Evolutionary conservation across 352 stramenopile species (phyloP), one percentile per base, ranked within the genome.

Genomic region (Peronosclerospora sorghi): DNA sequence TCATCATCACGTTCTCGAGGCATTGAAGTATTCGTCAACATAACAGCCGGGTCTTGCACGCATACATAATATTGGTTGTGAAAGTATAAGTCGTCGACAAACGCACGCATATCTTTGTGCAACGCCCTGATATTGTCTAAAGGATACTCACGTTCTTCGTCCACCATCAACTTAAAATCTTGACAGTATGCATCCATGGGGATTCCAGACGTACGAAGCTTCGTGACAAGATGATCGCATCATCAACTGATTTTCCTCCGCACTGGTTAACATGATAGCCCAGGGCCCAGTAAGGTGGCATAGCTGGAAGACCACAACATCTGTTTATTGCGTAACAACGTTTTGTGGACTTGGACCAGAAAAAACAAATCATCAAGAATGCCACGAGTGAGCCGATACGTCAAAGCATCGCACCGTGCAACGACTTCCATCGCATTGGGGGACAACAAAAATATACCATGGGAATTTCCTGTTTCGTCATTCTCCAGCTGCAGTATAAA

Each of bases 371-470:
- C 57, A 39, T 95, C 84, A 4, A 94, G 20, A 19, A 95, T 54
- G 19, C 84, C 84, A 19, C 82, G 82, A 0, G 74, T 85, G 0
- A 77, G 51, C 5, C 81, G 76, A 48, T 86, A 93, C 12, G 82
- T 92, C 10, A 94, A 42, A 4, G 78, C 70, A 17, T 67, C 34
- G 1, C 54, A 51, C 32, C 77, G 74, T 14, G 74, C 65, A 23
- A 86, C 59, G 2, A 89, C 76, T 48, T 95, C 84, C 73, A 95
- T 90, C 1, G 79, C 84, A 29, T 94, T 94, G 0, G 75, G 82
- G 27, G 82, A 87, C 0, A 75, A 47, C 36, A 95, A 43, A 30
- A 90, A 90, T n/a, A 89, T 47, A 4, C 83, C 82, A 27, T 94
- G 74, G 0, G 81, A 65, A 30, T 34, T 50, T 0, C 76, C 64